Conservation (phyloP, 371 early-diverging fungal species). For the Apophysomyces variabilis region DNA sequence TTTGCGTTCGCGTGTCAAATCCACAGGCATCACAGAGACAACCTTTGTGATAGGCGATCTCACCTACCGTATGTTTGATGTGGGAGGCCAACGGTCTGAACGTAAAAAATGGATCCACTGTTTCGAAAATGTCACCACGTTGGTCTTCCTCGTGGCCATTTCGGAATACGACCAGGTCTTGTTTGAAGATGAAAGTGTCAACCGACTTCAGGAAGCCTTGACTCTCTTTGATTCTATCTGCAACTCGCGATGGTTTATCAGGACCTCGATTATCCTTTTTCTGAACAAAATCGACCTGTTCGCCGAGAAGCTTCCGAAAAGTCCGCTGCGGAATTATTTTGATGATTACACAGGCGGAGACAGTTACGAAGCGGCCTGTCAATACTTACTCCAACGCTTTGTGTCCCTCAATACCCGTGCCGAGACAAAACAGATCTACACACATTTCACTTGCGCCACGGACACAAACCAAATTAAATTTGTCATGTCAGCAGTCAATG, state of each 20-base stretch:
- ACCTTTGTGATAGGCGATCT: constrained; percentile 83
- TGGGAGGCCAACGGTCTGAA: constrained; percentile 87
- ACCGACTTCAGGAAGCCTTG: constrained; percentile 29
- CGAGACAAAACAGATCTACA: constrained; percentile 50
- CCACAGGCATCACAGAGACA: constrained; percentile 89
- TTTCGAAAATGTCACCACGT: constrained; percentile 91
- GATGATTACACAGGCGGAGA: constrained; percentile 45
- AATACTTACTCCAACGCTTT: constrained; percentile 51
- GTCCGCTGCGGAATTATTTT: constrained; percentile 29
- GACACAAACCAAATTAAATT: constrained; percentile 73
- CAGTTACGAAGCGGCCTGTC: constrained; percentile 64
- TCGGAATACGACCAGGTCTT: constrained; percentile 33
- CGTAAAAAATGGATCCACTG: constrained; percentile 94
- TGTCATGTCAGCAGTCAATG: constrained; percentile 74
- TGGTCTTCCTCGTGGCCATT: constrained; percentile 80
- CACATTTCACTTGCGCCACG: constrained; percentile 65
- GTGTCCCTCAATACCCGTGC: constrained; percentile 47
- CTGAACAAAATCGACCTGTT: constrained; percentile 39
- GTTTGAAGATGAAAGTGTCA: constrained; percentile 27
- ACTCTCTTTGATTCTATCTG: constrained; percentile 35
- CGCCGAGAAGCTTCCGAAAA: constrained; percentile 24
- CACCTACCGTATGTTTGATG: constrained; percentile 90
- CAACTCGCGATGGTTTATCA: constrained; percentile 33
- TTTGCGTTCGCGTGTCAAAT: constrained; percentile 81
- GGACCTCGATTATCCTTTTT: constrained; percentile 27